Evolutionary conservation across 1,139 yeast genomes (phyloP).

Genomic region (Blastobotrys persicus): DNA sequence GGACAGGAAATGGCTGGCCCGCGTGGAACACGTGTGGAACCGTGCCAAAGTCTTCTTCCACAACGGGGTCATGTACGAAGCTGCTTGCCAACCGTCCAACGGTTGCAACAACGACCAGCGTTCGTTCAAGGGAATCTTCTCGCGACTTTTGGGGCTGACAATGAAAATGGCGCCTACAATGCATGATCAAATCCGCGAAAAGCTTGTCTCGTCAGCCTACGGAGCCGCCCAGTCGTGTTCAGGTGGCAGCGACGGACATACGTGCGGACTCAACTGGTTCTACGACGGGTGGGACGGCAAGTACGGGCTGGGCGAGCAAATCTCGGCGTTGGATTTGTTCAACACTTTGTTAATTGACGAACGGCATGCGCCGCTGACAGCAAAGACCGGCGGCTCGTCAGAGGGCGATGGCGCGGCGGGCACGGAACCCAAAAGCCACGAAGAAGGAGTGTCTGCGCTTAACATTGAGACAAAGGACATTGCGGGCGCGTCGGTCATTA

Average conservation of each 20-base stretch:
- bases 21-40: conserved; percentile 50
- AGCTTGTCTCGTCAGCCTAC: conserved; percentile 51
- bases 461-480: conserved; percentile 58
- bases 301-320: conserved; percentile 78
- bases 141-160: conserved; percentile 63
- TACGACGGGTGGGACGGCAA: conserved; percentile 55
- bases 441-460: conserved; percentile 39
- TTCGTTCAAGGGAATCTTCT: conserved; percentile 69
- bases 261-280: conserved; percentile 72
- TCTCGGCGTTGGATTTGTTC: conserved; percentile 70
- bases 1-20: conserved; percentile 54
- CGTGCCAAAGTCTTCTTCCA: conserved; percentile 52
- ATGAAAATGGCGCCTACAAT: conserved; percentile 54
- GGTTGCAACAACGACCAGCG: conserved; percentile 73
- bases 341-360: conserved; percentile 44
- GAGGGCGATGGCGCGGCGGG: conserved; percentile 37
- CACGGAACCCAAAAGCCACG: conserved; percentile 10
- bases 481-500: conserved; percentile 88
- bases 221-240: conserved; percentile 71
- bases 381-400: conserved; percentile 48
- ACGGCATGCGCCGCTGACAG: conserved; percentile 44
- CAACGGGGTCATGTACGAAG: conserved; percentile 57
- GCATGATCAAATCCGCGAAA: conserved; percentile 43
- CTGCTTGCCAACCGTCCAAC: conserved; percentile 60
- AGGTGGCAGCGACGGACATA: conserved; percentile 73